phyloP scores from a whole-genome alignment of 1,139 yeast genomes.

The Suhomyces ambrosiae region DNA sequence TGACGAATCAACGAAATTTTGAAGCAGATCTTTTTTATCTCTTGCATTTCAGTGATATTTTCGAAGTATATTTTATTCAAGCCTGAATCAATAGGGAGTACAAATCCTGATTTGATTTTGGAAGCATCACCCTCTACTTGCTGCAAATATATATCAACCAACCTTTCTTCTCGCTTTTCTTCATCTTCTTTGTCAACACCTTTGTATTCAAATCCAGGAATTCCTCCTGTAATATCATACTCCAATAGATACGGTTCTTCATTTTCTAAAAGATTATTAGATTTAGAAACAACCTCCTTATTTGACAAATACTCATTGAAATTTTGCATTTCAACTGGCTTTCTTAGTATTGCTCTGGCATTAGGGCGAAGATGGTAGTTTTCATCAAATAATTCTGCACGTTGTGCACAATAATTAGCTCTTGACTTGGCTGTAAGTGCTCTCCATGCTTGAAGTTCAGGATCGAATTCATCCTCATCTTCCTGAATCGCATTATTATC shows the following conservation, averaged over 20 bases:
- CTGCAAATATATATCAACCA: conserved; percentile 40
- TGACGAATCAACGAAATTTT: conserved; percentile 86
- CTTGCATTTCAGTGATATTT: conserved; percentile 81
- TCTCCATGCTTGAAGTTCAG: conserved; percentile 72
- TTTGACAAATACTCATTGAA: conserved; percentile 52
- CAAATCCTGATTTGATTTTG: conserved; percentile 32
- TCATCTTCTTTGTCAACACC: conserved; percentile 54
- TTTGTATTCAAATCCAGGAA: conserved; percentile 64
- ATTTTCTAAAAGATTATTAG: conserved; percentile 52
- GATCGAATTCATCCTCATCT: conserved; percentile 35
- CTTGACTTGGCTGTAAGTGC: conserved; percentile 76
- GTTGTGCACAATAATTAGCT: conserved; percentile 69
- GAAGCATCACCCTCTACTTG: conserved; percentile 33
- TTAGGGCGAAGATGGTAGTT: conserved; percentile 59
- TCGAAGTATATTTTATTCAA: conserved; percentile 60
- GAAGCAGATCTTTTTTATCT: conserved; percentile 83
- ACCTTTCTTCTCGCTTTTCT: conserved; percentile 53
- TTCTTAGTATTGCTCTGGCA: conserved; percentile 67
- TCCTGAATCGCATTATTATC: conserved; percentile 31
- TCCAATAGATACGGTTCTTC: conserved; percentile 76
- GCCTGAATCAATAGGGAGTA: conserved; percentile 50
- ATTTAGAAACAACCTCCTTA: conserved; percentile 42
- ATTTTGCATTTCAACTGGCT: conserved; percentile 60
- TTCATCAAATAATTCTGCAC: conserved; percentile 66
- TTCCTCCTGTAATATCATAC: conserved; percentile 79